These are phyloP conservation scores for Penicillium herquei DNA, from an alignment of 495 filamentous ascomycete genomes.

Conservation along the genomic window DNA sequence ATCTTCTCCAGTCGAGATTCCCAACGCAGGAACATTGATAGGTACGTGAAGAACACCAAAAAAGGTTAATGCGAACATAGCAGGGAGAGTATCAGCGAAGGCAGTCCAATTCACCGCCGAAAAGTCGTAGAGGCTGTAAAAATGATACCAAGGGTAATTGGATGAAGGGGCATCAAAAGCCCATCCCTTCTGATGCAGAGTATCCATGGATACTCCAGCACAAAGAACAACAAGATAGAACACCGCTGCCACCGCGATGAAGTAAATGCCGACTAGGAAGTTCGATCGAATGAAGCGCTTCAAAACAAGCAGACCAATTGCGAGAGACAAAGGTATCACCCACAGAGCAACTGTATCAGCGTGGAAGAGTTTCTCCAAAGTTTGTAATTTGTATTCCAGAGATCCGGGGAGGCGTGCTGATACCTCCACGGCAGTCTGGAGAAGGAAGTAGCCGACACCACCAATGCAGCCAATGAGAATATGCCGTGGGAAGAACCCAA, in stretches of 20 bases:
- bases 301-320: conserved; percentile 69
- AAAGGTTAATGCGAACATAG: conserved; percentile 97
- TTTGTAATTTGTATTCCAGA: conserved; percentile 74
- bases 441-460: conserved; percentile 94
- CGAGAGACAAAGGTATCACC: conserved; percentile 75
- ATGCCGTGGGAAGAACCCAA: conserved; percentile 93
- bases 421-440: conserved; percentile 89
- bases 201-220: conserved; percentile 58
- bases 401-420: conserved; percentile 85
- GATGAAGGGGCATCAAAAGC: conserved; percentile 81
- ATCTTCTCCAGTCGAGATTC: conserved; percentile 84
- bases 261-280: conserved; percentile 83
- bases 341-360: conserved; percentile 76
- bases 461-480: conserved; percentile 98
- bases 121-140: conserved; percentile 90
- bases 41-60: conserved; percentile 96
- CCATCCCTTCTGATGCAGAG: conserved; percentile 74
- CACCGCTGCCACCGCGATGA: conserved; percentile 70
- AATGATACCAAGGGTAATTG: conserved; percentile 92
- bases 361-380: conserved; percentile 67
- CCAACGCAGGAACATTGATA: conserved; percentile 93
- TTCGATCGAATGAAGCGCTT: conserved; percentile 74
- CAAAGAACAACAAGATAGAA: conserved; percentile 80
- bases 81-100: conserved; percentile 75
- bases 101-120: conserved; percentile 75